These are phyloP conservation scores for Sungouiozyma ichnusensis DNA, from an alignment of 805 yeast species.

Conservation along the genomic window DNA sequence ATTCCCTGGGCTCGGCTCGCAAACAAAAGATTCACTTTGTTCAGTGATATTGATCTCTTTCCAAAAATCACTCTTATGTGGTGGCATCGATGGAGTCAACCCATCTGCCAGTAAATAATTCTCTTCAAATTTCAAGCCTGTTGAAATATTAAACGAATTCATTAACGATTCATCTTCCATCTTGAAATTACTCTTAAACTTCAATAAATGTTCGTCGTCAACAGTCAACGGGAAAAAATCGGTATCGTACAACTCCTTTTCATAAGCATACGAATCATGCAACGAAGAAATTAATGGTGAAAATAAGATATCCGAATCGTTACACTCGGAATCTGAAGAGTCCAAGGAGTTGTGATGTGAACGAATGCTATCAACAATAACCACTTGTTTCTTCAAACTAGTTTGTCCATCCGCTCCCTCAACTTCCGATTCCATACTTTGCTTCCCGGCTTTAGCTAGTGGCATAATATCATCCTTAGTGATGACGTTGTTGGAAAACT, in stretches of 20 bases:
- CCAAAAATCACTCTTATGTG: slow-evolving; percentile 20
- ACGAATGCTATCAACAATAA: slow-evolving; percentile 7
- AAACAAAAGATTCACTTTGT: slow-evolving; percentile 13
- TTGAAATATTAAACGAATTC: neutral
- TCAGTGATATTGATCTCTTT: slow-evolving; percentile 23
- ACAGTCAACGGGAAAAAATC: slow-evolving; percentile 4
- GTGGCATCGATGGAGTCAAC: slow-evolving; percentile 4
- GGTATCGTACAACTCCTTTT: slow-evolving; percentile 16
- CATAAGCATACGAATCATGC: slow-evolving; percentile 9
- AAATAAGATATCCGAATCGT: slow-evolving; percentile 18
- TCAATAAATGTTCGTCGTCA: neutral
- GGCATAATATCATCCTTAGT: slow-evolving; percentile 22
- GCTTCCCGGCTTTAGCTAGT: slow-evolving; percentile 6
- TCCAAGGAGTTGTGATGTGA: slow-evolving; percentile 4
- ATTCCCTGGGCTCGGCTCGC: neutral
- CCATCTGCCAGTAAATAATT: neutral
- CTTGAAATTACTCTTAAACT: slow-evolving; percentile 2
- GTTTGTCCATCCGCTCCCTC: neutral
- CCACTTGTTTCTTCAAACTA: slow-evolving; percentile 1
- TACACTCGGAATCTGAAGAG: slow-evolving; percentile 5
- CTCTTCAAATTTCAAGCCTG: neutral
- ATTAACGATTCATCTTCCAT: neutral
- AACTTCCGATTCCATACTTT: slow-evolving; percentile 1
- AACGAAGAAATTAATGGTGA: slow-evolving; percentile 15
- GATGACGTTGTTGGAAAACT: slow-evolving; percentile 16